Percentiles rank a stretch among this genome's conserved stretches.
Evolutionary conservation across 495 filamentous ascomycete genomes (phyloP).

Genomic region (Tetracladium setigerum): DNA sequence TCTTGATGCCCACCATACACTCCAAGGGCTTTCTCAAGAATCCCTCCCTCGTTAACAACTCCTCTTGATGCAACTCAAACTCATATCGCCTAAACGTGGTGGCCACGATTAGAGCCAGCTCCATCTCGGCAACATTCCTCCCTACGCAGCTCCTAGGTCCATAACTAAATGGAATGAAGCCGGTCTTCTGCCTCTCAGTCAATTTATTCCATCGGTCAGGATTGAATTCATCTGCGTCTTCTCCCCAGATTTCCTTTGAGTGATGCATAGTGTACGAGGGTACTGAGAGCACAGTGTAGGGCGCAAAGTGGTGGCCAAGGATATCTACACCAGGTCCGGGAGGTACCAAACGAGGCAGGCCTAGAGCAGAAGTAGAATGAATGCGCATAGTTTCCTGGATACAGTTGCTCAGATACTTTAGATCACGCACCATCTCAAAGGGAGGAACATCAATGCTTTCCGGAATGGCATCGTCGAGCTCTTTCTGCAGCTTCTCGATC

Average conservation of each 20-base stretch:
- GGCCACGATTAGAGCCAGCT: constrained; percentile 71
- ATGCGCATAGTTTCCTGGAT: constrained; percentile 88
- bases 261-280: constrained; percentile 88
- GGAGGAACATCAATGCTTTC: constrained; percentile 53
- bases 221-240: constrained; percentile 66
- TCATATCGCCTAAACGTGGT: constrained; percentile 73
- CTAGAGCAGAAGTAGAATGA: constrained; percentile 83
- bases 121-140: constrained; percentile 88
- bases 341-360: constrained; percentile 70
- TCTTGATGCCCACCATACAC: constrained; percentile 63
- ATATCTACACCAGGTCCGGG: constrained; percentile 40
- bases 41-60: constrained; percentile 75
- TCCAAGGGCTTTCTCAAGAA: constrained; percentile 85
- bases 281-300: constrained; percentile 72
- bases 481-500: constrained; percentile 58
- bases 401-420: constrained; percentile 70
- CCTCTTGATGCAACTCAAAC: constrained; percentile 62
- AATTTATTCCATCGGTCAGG: constrained; percentile 69
- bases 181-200: constrained; percentile 61
- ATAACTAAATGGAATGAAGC: constrained; percentile 79
- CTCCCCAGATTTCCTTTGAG: constrained; percentile 73
- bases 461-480: constrained; percentile 65
- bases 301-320: constrained; percentile 56
- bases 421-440: constrained; percentile 64
- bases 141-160: constrained; percentile 81